Base-by-base conservation (phyloP, 2,329 filamentous ascomycete species). In the Ampelomyces quisqualis region DNA sequence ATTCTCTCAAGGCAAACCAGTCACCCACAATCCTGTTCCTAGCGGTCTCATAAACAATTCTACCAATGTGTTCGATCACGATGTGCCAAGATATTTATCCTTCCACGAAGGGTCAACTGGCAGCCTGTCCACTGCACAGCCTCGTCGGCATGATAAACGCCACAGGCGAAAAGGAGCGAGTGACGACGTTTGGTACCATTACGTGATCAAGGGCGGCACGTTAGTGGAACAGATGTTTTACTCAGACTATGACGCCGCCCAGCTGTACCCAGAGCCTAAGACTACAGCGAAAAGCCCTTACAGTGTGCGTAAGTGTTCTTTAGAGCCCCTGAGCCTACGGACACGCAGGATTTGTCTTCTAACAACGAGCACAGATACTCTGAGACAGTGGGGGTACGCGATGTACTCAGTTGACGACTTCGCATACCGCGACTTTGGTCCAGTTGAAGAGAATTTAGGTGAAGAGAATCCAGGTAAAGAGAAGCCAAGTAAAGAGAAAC, bases 211-310 rank as follows among this genome's bases (percentile, higher is more conserved):
- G 13, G 37, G 30, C 6, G 7, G 14, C 21, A 39, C 33, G 37
- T 21, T 39, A 13, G 13, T 39, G 17, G 22, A 22, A 7, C 22
- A 39, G 29, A 39, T 39, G 37, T 32, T 15, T 3, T 28, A 27
- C 21, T 39, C 37, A 7, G 37, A 39, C 15, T 39, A n/a, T 7
- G 37, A 39, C 13, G 37, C 27, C 11, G 37, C 21, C 4, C 29
- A 33, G 23, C 21, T 33, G 30, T 22, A 33, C 11, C 37, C 37
- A 14, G 21, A 8, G 7, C 37, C 37, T 6, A 6, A 19, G 21
- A 20, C 15, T 14, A 34, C 37, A 20, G 22, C 20, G 1, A 13
- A 26, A 9, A 39, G 37, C 22, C 37, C 14, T 3, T 34, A 29
- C 28, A 5, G 11, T 20, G 15, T 22, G 10, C 11, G 37, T 39